Conservation (phyloP, 768 basidiomycete genomes). For the Xerocomellus chrysenteron region DNA sequence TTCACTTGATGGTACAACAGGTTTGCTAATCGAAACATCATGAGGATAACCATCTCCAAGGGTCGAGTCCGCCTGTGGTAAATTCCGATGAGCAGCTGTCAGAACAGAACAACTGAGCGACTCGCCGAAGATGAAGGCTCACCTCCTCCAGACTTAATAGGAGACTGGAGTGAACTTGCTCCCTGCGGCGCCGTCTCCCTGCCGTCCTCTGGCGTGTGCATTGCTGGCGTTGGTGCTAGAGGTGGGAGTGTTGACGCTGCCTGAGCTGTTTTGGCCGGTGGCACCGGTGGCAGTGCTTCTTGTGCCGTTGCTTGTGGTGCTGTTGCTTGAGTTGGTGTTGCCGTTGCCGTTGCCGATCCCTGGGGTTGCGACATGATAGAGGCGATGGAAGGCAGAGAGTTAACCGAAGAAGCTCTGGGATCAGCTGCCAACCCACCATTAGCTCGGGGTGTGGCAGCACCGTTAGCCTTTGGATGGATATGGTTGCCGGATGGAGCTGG, state of each 20-base stretch:
- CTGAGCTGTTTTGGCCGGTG: background rate
- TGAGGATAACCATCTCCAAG: background rate
- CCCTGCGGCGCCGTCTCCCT: background rate
- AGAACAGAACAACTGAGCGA: conserved; percentile 22
- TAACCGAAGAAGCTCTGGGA: conserved; percentile 22
- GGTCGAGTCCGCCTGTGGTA: conserved; percentile 14
- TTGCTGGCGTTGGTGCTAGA: background rate
- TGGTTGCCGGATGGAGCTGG: conserved; percentile 17
- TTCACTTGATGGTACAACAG: conserved; percentile 30
- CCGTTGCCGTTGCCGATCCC: background rate
- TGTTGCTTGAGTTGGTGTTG: background rate
- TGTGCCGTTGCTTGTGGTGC: background rate
- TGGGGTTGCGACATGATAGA: conserved; percentile 13
- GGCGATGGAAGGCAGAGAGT: conserved; percentile 21
- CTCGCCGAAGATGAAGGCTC: conserved; percentile 35
- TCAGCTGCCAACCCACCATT: conserved; percentile 34
- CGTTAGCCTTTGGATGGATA: conserved; percentile 19
- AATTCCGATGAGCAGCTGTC: conserved; percentile 29
- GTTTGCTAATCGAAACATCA: conserved; percentile 17
- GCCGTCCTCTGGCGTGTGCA: conserved; percentile 12
- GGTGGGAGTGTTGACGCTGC: background rate
- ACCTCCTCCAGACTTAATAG: conserved; percentile 21
- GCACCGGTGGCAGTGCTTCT: background rate
- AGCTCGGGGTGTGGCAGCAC: conserved; percentile 19
- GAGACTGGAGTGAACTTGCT: background rate